Conservation (phyloP, 2,329 filamentous ascomycete genomes). For the Blastomyces percursus region DNA sequence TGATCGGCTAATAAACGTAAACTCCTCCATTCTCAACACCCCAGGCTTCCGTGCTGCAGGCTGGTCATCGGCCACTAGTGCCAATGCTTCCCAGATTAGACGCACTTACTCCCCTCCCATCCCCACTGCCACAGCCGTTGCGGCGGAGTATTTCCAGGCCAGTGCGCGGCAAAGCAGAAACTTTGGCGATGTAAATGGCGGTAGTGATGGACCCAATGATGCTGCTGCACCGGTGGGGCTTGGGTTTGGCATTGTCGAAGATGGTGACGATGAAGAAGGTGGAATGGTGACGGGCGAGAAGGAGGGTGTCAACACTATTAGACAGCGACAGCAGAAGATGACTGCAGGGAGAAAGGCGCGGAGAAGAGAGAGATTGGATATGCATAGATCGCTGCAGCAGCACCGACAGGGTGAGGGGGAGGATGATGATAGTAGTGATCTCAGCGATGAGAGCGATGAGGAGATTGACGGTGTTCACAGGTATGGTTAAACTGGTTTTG, state of each 20-base stretch:
- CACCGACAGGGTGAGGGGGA: conserved; percentile 39
- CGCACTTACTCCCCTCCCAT: conserved; percentile 58
- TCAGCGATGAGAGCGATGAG: conserved; percentile 57
- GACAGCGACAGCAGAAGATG: conserved; percentile 30
- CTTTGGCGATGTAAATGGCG: conserved; percentile 16
- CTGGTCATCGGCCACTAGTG: conserved; percentile 39
- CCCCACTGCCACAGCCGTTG: conserved; percentile 46
- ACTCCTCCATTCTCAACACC: conserved; percentile 52
- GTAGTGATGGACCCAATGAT: conserved; percentile 21
- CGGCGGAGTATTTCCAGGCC: conserved; percentile 52
- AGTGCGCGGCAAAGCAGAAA: conserved; percentile 22
- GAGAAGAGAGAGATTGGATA: conserved; percentile 15
- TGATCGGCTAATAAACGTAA: conserved; percentile 54
- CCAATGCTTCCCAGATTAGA: conserved; percentile 45
- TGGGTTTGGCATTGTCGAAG: conserved; percentile 29
- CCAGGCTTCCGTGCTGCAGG: conserved; percentile 55
- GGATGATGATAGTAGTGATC: conserved; percentile 55
- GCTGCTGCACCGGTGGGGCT: conserved; percentile 9
- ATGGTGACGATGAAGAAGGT: conserved; percentile 51
- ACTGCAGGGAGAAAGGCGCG: conserved; percentile 14
- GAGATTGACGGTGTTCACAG: conserved; percentile 39
- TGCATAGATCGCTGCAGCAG: conserved; percentile 18
- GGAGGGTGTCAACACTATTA: conserved; percentile 44
- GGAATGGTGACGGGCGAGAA: conserved; percentile 52
- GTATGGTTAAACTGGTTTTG: conserved; percentile 14